Percentiles rank a stretch among this genome's conserved stretches.
Conservation (phyloP, 306 rosid species). For the Oemleria cerasiformis region DNA sequence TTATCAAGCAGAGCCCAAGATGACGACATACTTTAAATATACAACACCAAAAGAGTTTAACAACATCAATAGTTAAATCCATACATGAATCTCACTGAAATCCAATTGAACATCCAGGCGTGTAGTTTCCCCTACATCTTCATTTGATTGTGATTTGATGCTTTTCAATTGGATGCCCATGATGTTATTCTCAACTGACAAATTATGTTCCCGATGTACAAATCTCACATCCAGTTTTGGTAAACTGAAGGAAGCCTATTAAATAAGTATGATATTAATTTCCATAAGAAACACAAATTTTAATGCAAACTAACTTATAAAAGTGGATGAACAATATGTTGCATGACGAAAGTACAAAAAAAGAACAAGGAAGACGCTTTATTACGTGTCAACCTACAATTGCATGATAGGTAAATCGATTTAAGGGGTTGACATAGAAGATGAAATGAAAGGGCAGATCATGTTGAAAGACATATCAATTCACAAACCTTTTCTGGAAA, state of each 20-base stretch:
- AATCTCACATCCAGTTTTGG: conserved; percentile 85
- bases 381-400: conserved; percentile 1
- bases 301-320: neutral
- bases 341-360: conserved; percentile 6
- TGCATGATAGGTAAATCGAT: conserved; percentile 9
- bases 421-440: neutral
- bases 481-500: conserved; percentile 94
- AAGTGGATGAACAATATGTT: neutral
- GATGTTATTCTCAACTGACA: conserved; percentile 77
- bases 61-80: conserved; percentile 33
- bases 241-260: conserved; percentile 81
- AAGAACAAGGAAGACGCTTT: conserved; percentile 12
- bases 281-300: neutral
- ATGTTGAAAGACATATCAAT: neutral
- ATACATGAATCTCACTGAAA: conserved; percentile 94
- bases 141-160: conserved; percentile 65
- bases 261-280: conserved; percentile 26
- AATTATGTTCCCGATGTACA: conserved; percentile 64
- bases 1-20: conserved; percentile 41
- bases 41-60: conserved; percentile 25
- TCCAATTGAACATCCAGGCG: conserved; percentile 91
- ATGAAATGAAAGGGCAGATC: neutral
- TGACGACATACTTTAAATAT: conserved; percentile 14
- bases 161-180: conserved; percentile 83
- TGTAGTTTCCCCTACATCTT: conserved; percentile 85